Conservation (phyloP, 257 asterid genomes). For the Fraxinus excelsior region DNA sequence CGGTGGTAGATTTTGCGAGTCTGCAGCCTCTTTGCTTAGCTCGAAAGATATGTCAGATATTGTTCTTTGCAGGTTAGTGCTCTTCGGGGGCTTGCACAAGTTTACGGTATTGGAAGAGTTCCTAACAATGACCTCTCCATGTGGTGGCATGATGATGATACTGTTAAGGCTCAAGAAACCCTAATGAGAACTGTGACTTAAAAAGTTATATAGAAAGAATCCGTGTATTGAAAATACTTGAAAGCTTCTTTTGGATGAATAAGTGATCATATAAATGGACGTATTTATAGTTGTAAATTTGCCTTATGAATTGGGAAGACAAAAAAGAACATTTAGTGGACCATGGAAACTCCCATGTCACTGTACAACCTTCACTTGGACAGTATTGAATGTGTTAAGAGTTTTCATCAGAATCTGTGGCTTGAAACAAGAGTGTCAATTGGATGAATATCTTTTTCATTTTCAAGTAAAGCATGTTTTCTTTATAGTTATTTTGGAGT, state of each 20-base stretch:
- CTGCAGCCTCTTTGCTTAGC: conserved; percentile 4
- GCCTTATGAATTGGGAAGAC: background rate
- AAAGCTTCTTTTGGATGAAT: background rate
- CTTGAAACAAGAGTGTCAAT: background rate
- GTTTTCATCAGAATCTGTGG: conserved; percentile 4
- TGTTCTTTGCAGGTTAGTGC: background rate
- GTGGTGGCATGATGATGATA: conserved; percentile 21
- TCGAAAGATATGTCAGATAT: background rate
- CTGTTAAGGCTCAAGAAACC: background rate
- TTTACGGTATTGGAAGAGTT: background rate
- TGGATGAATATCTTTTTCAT: background rate
- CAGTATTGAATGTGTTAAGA: conserved; percentile 18
- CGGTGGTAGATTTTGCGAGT: conserved; percentile 7
- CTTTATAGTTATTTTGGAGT: too few species aligned
- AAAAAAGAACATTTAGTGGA: conserved; percentile 30
- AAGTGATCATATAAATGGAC: background rate
- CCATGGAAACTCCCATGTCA: conserved; percentile 23
- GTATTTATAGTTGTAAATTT: conserved; percentile 21
- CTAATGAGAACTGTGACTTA: too few species aligned
- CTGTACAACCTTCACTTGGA: background rate
- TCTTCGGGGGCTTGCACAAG: background rate
- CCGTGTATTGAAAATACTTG: background rate
- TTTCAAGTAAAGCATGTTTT: too few species aligned
- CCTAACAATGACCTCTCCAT: conserved; percentile 18
- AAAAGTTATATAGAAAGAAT: background rate